These are phyloP conservation scores for Pseudocercospora ulei DNA, from an alignment of 2,329 filamentous ascomycete species.

Conservation along the genomic window DNA sequence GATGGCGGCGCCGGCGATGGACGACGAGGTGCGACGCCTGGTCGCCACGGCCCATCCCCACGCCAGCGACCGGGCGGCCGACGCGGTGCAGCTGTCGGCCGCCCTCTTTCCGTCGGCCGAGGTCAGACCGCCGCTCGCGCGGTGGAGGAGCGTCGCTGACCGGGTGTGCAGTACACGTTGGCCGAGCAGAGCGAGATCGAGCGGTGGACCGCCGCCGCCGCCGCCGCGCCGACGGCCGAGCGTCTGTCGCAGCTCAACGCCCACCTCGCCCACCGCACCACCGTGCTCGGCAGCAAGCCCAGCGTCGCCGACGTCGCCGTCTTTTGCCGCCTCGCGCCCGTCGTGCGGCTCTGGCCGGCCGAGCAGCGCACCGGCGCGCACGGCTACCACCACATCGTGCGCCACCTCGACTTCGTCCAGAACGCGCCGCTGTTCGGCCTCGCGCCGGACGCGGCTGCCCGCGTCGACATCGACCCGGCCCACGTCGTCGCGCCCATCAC, in stretches of 20 bases:
- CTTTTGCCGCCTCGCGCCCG: conserved; percentile 66
- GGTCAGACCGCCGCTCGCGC: conserved; percentile 20
- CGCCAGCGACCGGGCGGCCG: conserved; percentile 28
- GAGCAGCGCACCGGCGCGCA: conserved; percentile 85
- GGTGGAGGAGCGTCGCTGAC: neutral
- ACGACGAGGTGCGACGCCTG: conserved; percentile 30
- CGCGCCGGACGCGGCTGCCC: conserved; percentile 59
- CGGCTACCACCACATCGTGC: conserved; percentile 82
- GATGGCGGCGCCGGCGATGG: conserved; percentile 31
- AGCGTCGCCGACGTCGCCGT: conserved; percentile 77
- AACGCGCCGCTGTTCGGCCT: conserved; percentile 66
- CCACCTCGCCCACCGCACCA: conserved; percentile 80
- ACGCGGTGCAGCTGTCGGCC: conserved; percentile 32
- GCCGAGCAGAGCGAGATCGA: conserved; percentile 78
- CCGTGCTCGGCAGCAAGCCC: conserved; percentile 78
- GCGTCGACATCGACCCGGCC: conserved; percentile 66
- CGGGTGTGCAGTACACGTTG: conserved; percentile 53
- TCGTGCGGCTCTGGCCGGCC: conserved; percentile 67
- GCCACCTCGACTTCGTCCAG: conserved; percentile 89
- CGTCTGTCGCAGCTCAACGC: conserved; percentile 73
- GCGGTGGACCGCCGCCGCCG: conserved; percentile 74
- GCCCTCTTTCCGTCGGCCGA: conserved; percentile 32
- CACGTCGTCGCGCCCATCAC: conserved; percentile 82
- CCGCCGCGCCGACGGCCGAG: conserved; percentile 48
- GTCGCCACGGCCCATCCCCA: conserved; percentile 33